Conservation (phyloP, 495 filamentous ascomycete genomes). For the Tuber brumale region DNA sequence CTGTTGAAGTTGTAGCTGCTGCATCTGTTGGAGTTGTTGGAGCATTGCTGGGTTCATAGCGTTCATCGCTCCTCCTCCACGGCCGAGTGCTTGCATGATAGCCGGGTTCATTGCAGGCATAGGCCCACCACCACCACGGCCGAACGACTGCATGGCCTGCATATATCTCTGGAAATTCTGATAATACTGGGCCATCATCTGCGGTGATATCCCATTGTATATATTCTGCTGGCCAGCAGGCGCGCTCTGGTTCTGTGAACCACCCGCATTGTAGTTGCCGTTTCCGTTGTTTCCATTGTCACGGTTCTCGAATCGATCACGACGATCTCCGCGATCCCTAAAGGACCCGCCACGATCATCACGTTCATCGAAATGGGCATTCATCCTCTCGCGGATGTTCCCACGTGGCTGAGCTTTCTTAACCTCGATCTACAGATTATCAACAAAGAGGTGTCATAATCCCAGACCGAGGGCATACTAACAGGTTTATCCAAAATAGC, state of each 20-base stretch:
- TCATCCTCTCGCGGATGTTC: slow-evolving; percentile 67
- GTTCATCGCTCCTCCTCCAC: slow-evolving; percentile 57
- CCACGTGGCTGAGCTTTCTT: slow-evolving; percentile 96
- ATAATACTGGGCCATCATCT: slow-evolving; percentile 97
- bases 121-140: slow-evolving; percentile 48
- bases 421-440: slow-evolving; percentile 63
- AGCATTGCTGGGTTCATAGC: slow-evolving; percentile 73
- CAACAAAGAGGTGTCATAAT: slow-evolving; percentile 6
- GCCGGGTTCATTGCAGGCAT: slow-evolving; percentile 54
- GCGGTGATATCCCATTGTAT: slow-evolving; percentile 68
- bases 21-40: slow-evolving; percentile 78
- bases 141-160: slow-evolving; percentile 70
- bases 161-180: slow-evolving; percentile 97
- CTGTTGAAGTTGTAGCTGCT: slow-evolving; percentile 59
- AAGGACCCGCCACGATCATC: slow-evolving; percentile 58
- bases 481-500: slow-evolving; percentile 82
- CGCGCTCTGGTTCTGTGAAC: slow-evolving; percentile 33
- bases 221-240: slow-evolving; percentile 34
- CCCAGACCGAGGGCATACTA: slow-evolving; percentile 17
- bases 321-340: slow-evolving; percentile 48
- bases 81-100: slow-evolving; percentile 48
- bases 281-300: slow-evolving; percentile 46
- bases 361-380: slow-evolving; percentile 53
- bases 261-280: slow-evolving; percentile 44
- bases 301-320: slow-evolving; percentile 48